These are phyloP conservation scores for Diaporthe longicolla DNA, from an alignment of 2,329 filamentous ascomycete genomes.

Conservation along the genomic window DNA sequence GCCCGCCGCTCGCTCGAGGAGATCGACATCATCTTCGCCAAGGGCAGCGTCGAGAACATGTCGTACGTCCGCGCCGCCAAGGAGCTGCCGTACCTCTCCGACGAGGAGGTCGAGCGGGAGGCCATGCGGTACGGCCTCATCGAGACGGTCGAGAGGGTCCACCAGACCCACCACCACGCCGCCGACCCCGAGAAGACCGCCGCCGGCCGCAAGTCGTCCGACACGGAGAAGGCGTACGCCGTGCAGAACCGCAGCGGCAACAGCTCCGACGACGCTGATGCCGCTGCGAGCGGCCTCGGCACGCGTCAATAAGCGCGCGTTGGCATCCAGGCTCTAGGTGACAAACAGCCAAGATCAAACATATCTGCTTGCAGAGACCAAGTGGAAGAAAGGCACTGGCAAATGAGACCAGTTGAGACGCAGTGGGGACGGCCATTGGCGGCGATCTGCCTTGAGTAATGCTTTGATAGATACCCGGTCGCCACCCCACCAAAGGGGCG, in stretches of 20 bases:
- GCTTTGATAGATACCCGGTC: slow-evolving; percentile 41
- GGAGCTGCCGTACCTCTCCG: slow-evolving; percentile 67
- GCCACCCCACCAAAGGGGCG: slow-evolving; percentile 13
- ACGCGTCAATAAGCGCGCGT: neutral
- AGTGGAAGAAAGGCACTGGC: neutral
- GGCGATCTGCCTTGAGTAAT: slow-evolving; percentile 17
- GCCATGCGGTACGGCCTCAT: slow-evolving; percentile 52
- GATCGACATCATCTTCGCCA: slow-evolving; percentile 74
- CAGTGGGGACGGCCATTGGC: neutral
- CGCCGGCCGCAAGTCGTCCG: slow-evolving; percentile 21
- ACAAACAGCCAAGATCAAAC: neutral
- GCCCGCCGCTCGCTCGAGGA: slow-evolving; percentile 73
- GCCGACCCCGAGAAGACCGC: slow-evolving; percentile 32
- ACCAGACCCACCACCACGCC: slow-evolving; percentile 24
- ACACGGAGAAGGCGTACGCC: slow-evolving; percentile 40
- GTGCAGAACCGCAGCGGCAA: slow-evolving; percentile 33
- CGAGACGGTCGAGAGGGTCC: slow-evolving; percentile 41
- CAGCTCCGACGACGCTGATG: slow-evolving; percentile 35
- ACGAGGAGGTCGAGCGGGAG: slow-evolving; percentile 67
- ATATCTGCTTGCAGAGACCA: neutral
- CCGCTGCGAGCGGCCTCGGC: neutral
- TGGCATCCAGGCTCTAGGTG: neutral
- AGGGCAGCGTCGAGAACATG: slow-evolving; percentile 71
- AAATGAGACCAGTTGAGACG: neutral
- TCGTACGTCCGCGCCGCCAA: slow-evolving; percentile 71